A percentile compares a stretch with the other conserved stretches of the same genome.
Evolutionary conservation across 441 rosid genomes (phyloP).

Genomic region (Capsella rubella): DNA sequence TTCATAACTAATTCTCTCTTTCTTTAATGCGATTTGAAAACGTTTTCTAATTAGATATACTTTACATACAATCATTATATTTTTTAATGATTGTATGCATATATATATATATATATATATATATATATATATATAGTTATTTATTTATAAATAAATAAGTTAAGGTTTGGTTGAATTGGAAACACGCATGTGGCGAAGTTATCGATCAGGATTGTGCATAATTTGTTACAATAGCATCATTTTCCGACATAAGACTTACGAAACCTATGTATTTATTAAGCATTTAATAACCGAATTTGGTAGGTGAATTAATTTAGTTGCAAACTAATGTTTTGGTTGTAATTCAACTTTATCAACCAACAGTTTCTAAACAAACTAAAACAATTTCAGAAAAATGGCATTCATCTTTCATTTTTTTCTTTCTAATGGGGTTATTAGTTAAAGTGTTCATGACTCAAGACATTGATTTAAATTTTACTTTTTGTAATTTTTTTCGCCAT

Average conservation of each 20-base stretch:
- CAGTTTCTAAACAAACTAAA: not conserved
- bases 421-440: slow-evolving; percentile 33
- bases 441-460: slow-evolving; percentile 14
- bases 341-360: slow-evolving; percentile 26
- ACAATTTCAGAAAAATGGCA: slow-evolving; percentile 6
- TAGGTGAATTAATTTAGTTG: slow-evolving; percentile 29
- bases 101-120: too few relatives aligned
- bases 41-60: not conserved
- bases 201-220: slow-evolving; percentile 12
- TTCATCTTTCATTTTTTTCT: slow-evolving; percentile 23
- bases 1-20: not conserved
- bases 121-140: too few relatives aligned
- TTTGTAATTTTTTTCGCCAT: not conserved
- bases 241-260: slow-evolving; percentile 19
- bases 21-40: not conserved
- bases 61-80: not conserved
- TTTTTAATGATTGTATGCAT: not conserved
- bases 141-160: too few relatives aligned
- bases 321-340: slow-evolving; percentile 31
- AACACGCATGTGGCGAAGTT: slow-evolving; percentile 12
- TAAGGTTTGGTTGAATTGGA: slow-evolving; percentile 2
- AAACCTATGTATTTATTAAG: slow-evolving; percentile 21
- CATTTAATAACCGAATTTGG: slow-evolving; percentile 39
- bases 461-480: slow-evolving; percentile 4
- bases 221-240: slow-evolving; percentile 24